Base-by-base conservation (phyloP, 176 grass and related monocot genomes). In the Eleusine coracana region DNA sequence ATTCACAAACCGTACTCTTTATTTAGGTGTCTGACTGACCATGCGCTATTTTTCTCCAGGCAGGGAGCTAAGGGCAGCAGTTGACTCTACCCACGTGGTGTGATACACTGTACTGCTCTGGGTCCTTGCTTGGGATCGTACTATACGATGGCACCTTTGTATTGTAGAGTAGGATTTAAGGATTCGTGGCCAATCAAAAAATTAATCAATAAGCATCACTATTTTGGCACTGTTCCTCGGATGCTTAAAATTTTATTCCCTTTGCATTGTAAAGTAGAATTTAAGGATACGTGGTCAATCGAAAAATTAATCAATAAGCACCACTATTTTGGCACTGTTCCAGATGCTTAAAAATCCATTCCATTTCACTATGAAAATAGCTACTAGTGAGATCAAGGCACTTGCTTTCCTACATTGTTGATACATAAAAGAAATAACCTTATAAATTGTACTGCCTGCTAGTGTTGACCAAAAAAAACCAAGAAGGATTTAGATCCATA, bases 11-110 rank as follows among this genome's bases (percentile, higher is more conserved):
- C 51, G 17, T 54, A 16, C 3, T 54, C 3, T 54, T 54, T 18
- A 56, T 56, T 5, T 56, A 56, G 52, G 18, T 56, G 50, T 17
- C 49, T 17, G 12, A 51, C 49, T 17, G 12, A 51, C 10, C 49
- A 51, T 13, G 14, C 49, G 16, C 49, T 14, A 13, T 17, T 51
- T 56, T 20, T 56, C 52, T 7, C 18, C 52, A 7, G 52, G 52
- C 16, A 56, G 5, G 51, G 51, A 6, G 52, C 52, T 56, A 56
- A 56, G 18, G 5, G 17, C 52, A 56, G 17, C 56, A 63, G 15
- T 78, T 73, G 46, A 83, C 59, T 80, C 7, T 71, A 20, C 28
- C 67, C 82, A 70, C 38, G 12, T 76, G 18, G 7, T 20, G 25
- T 9, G 20, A 76, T 71, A 10, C 59, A 38, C 38, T 48, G 38